These are phyloP conservation scores for Plenodomus tracheiphilus DNA, from an alignment of 2,329 filamentous ascomycete genomes.

Conservation along the genomic window DNA sequence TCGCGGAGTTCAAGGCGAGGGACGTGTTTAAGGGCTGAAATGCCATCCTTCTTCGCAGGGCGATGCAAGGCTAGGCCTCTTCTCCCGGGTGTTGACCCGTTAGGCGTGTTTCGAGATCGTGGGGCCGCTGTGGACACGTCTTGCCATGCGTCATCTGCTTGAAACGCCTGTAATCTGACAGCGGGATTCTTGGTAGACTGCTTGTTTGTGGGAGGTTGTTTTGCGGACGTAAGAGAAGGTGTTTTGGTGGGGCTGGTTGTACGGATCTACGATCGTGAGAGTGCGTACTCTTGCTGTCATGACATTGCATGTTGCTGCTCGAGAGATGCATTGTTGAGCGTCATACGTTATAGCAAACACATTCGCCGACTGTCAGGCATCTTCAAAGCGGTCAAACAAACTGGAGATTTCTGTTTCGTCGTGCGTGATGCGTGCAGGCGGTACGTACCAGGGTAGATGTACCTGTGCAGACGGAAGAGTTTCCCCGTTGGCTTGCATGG, in stretches of 20 bases:
- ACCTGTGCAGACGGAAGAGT: constrained; percentile 1
- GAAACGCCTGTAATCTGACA: constrained; percentile 27
- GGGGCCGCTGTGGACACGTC: constrained; percentile 7
- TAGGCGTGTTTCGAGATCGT: constrained; percentile 14
- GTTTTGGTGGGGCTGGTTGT: neutral
- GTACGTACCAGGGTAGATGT: neutral
- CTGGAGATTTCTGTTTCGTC: neutral
- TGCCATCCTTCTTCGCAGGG: constrained; percentile 1
- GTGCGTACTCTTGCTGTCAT: neutral
- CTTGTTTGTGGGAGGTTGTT: neutral
- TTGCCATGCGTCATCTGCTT: constrained; percentile 19
- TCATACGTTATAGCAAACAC: neutral
- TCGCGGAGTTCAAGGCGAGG: constrained; percentile 5
- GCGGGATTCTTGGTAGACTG: constrained; percentile 4
- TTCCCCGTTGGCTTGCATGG: constrained; percentile 1
- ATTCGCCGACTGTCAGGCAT: neutral
- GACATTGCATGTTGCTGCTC: neutral
- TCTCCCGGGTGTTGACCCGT: constrained; percentile 1
- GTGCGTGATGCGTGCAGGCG: constrained; percentile 2
- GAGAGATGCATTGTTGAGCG: neutral
- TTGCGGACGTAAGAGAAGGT: neutral
- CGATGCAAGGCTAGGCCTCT: constrained; percentile 3
- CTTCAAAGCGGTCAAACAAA: neutral
- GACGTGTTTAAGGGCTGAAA: constrained; percentile 1
- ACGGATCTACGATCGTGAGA: neutral